Evolutionary conservation across 1,284 basidiomycete species (phyloP).

Genomic region (Heterobasidion annosum): DNA sequence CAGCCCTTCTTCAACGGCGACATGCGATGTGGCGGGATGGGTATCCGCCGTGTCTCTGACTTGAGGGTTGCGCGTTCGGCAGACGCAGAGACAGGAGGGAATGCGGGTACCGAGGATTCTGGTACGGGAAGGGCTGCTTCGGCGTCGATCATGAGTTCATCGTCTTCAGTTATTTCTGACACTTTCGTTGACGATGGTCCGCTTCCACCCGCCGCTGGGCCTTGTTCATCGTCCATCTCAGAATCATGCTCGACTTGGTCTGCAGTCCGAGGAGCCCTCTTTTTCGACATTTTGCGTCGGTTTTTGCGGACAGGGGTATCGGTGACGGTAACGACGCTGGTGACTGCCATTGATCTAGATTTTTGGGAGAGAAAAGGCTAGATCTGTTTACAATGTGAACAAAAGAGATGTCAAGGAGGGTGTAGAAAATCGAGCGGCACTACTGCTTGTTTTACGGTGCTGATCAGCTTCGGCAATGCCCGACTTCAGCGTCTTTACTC

Average conservation of each 20-base stretch:
- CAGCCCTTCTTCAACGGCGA: slow-evolving; percentile 96
- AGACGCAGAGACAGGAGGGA: slow-evolving; percentile 54
- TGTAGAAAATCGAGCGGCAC: not conserved
- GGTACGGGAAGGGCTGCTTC: slow-evolving; percentile 27
- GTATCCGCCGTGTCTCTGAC: slow-evolving; percentile 75
- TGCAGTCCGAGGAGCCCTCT: slow-evolving; percentile 26
- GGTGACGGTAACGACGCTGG: slow-evolving; percentile 28
- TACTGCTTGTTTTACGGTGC: no score
- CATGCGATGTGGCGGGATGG: slow-evolving; percentile 96
- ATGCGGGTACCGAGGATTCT: slow-evolving; percentile 42
- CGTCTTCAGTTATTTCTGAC: slow-evolving; percentile 23
- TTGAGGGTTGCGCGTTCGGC: slow-evolving; percentile 50
- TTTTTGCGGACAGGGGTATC: slow-evolving; percentile 36
- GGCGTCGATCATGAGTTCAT: slow-evolving; percentile 56
- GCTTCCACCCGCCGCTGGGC: slow-evolving; percentile 7
- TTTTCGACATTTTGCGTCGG: slow-evolving; percentile 44
- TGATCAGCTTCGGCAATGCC: no score
- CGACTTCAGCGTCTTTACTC: no score
- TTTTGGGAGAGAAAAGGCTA: not conserved
- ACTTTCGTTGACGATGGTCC: slow-evolving; percentile 8
- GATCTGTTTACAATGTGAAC: not conserved
- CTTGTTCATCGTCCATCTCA: slow-evolving; percentile 23
- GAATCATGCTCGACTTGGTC: slow-evolving; percentile 21
- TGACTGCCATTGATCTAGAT: slow-evolving; percentile 41
- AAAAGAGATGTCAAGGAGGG: not conserved